Percentiles rank a stretch among this genome's conserved stretches.
phyloP scores from a whole-genome alignment of 2,329 filamentous ascomycete genomes.

The Cladosporium sphaerospermum region DNA sequence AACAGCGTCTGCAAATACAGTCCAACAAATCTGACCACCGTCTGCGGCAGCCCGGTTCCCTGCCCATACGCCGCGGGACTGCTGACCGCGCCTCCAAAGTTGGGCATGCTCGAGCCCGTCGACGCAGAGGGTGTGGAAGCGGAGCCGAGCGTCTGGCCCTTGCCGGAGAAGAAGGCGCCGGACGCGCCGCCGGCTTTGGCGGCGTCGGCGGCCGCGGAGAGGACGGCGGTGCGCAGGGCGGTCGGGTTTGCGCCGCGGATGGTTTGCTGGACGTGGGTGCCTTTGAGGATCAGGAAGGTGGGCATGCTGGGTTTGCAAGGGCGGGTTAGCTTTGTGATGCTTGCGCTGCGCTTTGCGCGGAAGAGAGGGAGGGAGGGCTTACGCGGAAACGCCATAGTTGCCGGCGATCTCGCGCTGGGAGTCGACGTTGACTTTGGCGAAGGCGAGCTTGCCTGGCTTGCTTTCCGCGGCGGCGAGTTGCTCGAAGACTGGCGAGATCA shows the following conservation, averaged over 20 bases:
- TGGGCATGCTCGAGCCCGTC: conserved; percentile 18
- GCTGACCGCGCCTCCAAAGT: conserved; percentile 20
- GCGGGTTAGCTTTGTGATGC: not conserved
- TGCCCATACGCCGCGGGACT: conserved; percentile 26
- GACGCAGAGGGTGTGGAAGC: conserved; percentile 14
- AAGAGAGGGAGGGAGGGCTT: conserved; percentile 8
- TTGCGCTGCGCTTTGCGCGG: not conserved
- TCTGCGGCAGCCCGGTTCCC: conserved; percentile 32
- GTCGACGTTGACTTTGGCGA: conserved; percentile 52
- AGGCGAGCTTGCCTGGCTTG: conserved; percentile 42
- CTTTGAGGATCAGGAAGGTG: conserved; percentile 44
- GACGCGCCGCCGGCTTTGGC: conserved; percentile 25
- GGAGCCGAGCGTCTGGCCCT: conserved; percentile 35
- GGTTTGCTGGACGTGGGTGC: conserved; percentile 38
- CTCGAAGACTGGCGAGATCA: conserved; percentile 47
- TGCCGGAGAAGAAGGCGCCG: conserved; percentile 33
- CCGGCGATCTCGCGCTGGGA: conserved; percentile 44
- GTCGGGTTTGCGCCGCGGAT: conserved; percentile 45
- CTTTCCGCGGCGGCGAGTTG: conserved; percentile 46
- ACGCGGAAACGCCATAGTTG: conserved; percentile 45
- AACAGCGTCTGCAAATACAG: conserved; percentile 42
- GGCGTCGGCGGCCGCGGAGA: conserved; percentile 38
- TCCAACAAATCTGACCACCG: conserved; percentile 40
- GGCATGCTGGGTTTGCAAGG: conserved; percentile 33
- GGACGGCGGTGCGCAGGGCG: conserved; percentile 41